These are phyloP conservation scores for Pestalotiopsis sp. DNA, from an alignment of 2,329 filamentous ascomycete species.

Conservation along the genomic window DNA sequence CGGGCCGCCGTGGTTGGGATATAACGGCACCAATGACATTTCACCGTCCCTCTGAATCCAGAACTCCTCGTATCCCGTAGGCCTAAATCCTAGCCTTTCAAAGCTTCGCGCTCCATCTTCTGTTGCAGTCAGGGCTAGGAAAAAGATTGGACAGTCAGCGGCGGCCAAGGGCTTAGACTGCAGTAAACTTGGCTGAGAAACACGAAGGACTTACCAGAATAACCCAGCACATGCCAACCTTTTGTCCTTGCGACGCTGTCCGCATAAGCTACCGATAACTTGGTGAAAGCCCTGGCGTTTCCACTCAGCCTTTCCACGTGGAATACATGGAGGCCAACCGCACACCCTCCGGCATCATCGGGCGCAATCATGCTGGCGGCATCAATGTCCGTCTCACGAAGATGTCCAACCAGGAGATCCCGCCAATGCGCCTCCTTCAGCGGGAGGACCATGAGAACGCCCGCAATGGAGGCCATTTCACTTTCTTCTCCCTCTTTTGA, in stretches of 20 bases:
- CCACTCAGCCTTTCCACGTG: slow-evolving; percentile 34
- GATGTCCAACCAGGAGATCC: slow-evolving; percentile 27
- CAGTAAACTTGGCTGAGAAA: background rate
- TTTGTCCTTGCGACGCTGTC: slow-evolving; percentile 14
- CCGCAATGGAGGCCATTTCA: slow-evolving; percentile 3
- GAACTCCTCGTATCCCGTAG: slow-evolving; percentile 33
- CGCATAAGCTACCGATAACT: slow-evolving; percentile 24
- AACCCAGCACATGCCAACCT: slow-evolving; percentile 28
- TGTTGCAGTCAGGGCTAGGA: slow-evolving; percentile 33
- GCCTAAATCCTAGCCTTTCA: slow-evolving; percentile 26
- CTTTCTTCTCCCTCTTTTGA: background rate
- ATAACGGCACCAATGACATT: background rate
- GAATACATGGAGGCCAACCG: slow-evolving; percentile 38
- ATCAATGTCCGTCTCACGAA: slow-evolving; percentile 33
- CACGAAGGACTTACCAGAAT: slow-evolving; percentile 27
- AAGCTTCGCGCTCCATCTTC: slow-evolving; percentile 30
- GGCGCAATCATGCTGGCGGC: slow-evolving; percentile 27
- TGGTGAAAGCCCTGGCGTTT: slow-evolving; percentile 24
- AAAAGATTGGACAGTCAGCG: background rate
- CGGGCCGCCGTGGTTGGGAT: background rate
- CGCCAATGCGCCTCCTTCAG: slow-evolving; percentile 28
- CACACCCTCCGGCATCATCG: slow-evolving; percentile 10
- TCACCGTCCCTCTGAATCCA: slow-evolving; percentile 13
- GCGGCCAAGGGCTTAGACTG: background rate
- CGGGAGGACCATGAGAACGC: slow-evolving; percentile 35